A percentile compares a stretch with the other conserved stretches of the same genome.
These are phyloP conservation scores for Solanum chiquidenum DNA, from an alignment of 257 asterid genomes.

Conservation along the genomic window DNA sequence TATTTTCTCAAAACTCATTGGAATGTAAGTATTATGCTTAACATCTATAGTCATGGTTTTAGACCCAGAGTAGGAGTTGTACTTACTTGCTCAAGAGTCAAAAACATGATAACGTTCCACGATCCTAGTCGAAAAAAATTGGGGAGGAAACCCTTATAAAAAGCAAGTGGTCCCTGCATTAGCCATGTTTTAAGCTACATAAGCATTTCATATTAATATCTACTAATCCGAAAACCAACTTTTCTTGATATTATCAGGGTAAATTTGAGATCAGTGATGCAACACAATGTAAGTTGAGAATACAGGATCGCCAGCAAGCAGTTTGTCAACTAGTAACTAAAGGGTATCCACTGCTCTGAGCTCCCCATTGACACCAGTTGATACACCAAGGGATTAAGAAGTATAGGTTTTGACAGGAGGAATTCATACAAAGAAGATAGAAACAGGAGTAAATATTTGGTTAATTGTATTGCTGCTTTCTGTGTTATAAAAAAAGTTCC, in stretches of 20 bases:
- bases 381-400: not conserved
- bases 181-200: not conserved
- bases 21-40: not conserved
- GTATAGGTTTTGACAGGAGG: not conserved
- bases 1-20: not conserved
- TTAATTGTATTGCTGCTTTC: not conserved
- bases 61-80: not conserved
- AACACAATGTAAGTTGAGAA: not conserved
- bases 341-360: not conserved
- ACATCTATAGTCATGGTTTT: not conserved
- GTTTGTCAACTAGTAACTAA: not conserved
- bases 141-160: slow-evolving; percentile 84
- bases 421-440: not conserved
- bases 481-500: not conserved
- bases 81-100: slow-evolving; percentile 71
- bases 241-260: not conserved
- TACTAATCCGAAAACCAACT: not conserved
- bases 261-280: not conserved
- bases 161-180: slow-evolving; percentile 65
- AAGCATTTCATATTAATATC: not conserved
- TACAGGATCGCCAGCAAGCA: not conserved
- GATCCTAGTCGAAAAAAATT: slow-evolving; percentile 72
- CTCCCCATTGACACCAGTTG: not conserved
- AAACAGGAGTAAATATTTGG: not conserved
- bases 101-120: slow-evolving; percentile 86